Conservation (phyloP, 257 asterid species). For the Jaltomata sinuosa region DNA sequence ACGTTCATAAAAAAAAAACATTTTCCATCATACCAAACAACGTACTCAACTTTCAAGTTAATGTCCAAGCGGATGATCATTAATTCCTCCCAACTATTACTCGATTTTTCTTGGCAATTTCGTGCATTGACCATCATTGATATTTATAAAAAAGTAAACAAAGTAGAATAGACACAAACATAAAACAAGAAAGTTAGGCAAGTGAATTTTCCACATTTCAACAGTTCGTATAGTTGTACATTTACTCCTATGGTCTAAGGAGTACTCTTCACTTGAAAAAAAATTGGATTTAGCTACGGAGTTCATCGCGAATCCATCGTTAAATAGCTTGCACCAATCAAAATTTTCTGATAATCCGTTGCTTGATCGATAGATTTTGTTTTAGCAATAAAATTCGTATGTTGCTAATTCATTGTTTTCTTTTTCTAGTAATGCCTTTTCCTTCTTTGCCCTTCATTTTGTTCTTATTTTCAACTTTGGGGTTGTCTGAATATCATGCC, state of each 20-base stretch:
- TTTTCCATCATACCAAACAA: too few species aligned
- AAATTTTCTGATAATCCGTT: not conserved
- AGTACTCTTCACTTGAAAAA: not conserved
- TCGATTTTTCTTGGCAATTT: not conserved
- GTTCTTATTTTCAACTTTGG: not conserved
- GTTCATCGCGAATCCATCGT: not conserved
- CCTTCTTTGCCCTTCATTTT: not conserved
- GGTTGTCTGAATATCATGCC: not conserved
- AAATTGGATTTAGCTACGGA: not conserved
- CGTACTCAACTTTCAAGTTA: not conserved
- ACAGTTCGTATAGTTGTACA: not conserved
- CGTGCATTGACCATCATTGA: not conserved
- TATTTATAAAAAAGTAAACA: not conserved
- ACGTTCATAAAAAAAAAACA: too few species aligned
- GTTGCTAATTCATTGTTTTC: not conserved
- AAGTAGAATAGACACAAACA: not conserved
- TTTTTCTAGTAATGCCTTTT: not conserved
- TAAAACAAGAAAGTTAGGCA: not conserved
- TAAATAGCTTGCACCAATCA: not conserved
- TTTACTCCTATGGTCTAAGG: not conserved
- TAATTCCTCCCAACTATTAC: not conserved
- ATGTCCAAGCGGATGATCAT: not conserved
- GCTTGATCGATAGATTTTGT: not conserved
- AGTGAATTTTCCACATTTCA: not conserved
- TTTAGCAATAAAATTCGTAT: not conserved